Evolutionary conservation across 257 asterid genomes (phyloP).

Genomic region (Paraleonurus japonicus): DNA sequence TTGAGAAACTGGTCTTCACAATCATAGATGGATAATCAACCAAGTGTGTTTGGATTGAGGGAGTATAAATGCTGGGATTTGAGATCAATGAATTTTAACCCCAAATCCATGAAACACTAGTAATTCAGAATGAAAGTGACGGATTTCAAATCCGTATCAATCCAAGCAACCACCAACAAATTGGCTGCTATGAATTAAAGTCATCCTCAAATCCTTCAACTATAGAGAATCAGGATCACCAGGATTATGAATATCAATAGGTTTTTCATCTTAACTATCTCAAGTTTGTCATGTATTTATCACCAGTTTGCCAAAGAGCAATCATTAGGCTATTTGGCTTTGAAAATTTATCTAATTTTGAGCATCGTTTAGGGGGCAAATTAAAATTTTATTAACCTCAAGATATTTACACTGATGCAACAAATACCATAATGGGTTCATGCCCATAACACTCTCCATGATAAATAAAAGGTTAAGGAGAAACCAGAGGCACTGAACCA

Average conservation of each 20-base stretch:
- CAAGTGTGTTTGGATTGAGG: neutral
- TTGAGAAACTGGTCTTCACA: slow-evolving; percentile 4
- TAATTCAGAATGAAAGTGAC: neutral
- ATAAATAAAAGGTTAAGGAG: neutral
- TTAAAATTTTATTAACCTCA: slow-evolving; percentile 6
- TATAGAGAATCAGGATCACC: neutral
- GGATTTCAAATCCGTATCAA: neutral
- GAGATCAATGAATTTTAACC: neutral
- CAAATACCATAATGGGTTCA: neutral
- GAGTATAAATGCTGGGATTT: too few species aligned
- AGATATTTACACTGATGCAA: neutral
- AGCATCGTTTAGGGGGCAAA: neutral
- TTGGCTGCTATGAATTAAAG: neutral
- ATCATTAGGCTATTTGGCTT: neutral
- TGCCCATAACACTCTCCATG: neutral
- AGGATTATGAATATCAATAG: neutral
- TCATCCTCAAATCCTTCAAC: neutral
- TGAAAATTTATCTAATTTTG: neutral
- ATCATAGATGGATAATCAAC: slow-evolving; percentile 6
- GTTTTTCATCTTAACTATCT: neutral
- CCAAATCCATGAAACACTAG: too few species aligned
- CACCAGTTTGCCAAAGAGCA: neutral
- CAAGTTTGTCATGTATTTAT: neutral
- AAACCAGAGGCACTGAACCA: slow-evolving; percentile 13
- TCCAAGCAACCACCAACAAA: neutral